Conservation (phyloP, 768 basidiomycete species). For the Mycena epipterygia region DNA sequence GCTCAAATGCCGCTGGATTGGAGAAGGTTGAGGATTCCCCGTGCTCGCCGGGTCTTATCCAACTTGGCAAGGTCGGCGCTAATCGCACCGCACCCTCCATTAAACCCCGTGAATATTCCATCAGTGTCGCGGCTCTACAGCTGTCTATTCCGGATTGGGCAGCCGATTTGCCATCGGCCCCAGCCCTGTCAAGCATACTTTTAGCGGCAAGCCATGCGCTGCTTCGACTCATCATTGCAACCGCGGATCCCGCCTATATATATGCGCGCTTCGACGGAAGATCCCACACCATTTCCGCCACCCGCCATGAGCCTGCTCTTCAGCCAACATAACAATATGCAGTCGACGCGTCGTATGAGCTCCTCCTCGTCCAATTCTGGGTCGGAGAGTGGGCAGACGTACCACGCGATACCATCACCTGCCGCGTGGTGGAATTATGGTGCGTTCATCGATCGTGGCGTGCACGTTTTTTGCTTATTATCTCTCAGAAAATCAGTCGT, state of each 20-base stretch:
- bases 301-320: conserved; percentile 7
- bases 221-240: conserved; percentile 6
- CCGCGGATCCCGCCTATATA: conserved; percentile 7
- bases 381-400: neutral
- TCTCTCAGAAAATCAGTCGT: neutral
- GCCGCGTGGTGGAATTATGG: conserved; percentile 2
- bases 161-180: conserved; percentile 6
- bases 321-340: neutral
- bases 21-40: neutral
- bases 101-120: conserved; percentile 7
- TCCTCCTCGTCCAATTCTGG: neutral
- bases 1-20: no score
- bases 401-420: neutral
- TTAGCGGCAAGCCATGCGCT: conserved; percentile 9
- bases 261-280: neutral
- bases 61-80: neutral
- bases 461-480: neutral
- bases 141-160: neutral
- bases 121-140: conserved; percentile 9
- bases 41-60: neutral
- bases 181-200: conserved; percentile 10
- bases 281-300: neutral
- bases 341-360: neutral
- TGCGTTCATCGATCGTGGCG: neutral
- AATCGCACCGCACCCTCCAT: neutral